phyloP scores from a whole-genome alignment of 495 filamentous ascomycete genomes.

The Aspergillus heteromorphus region DNA sequence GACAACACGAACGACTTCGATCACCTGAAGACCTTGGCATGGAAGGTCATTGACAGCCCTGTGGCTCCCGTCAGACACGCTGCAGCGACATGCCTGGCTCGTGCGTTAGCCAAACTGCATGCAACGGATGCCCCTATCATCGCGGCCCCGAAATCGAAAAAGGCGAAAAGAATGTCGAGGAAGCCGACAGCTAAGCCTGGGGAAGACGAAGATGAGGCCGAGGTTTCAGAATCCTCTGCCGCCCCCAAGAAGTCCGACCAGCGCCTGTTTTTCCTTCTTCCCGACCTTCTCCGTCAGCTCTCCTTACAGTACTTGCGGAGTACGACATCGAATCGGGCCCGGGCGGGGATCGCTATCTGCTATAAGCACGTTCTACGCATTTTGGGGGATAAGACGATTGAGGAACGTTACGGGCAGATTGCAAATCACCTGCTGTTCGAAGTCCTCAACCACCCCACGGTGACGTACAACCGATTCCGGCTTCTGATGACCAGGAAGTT shows the following conservation, averaged over 20 bases:
- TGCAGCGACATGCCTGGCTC: slow-evolving; percentile 79
- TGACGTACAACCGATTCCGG: slow-evolving; percentile 82
- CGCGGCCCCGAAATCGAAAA: slow-evolving; percentile 61
- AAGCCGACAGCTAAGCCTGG: slow-evolving; percentile 58
- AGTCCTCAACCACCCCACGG: slow-evolving; percentile 67
- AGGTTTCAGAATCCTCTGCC: slow-evolving; percentile 64
- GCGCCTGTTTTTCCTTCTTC: slow-evolving; percentile 64
- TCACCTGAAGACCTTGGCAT: slow-evolving; percentile 67
- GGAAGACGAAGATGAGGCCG: slow-evolving; percentile 70
- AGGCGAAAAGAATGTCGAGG: slow-evolving; percentile 67
- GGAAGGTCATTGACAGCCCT: slow-evolving; percentile 78
- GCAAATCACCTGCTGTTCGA: slow-evolving; percentile 75
- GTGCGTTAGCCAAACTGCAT: slow-evolving; percentile 72
- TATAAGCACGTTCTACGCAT: slow-evolving; percentile 74
- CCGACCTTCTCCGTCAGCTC: slow-evolving; percentile 74
- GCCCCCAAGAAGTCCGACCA: slow-evolving; percentile 64
- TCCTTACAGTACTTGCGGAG: slow-evolving; percentile 76
- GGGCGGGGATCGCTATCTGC: slow-evolving; percentile 81
- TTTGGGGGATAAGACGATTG: slow-evolving; percentile 69
- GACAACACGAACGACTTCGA: slow-evolving; percentile 92
- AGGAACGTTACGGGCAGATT: slow-evolving; percentile 74
- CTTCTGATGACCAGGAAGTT: slow-evolving; percentile 80
- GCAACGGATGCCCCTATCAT: slow-evolving; percentile 55
- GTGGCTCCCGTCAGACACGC: slow-evolving; percentile 71
- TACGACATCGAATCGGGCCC: slow-evolving; percentile 71